Evolutionary conservation across 441 rosid genomes (phyloP).

Genomic region (Gossypium lobatum): DNA sequence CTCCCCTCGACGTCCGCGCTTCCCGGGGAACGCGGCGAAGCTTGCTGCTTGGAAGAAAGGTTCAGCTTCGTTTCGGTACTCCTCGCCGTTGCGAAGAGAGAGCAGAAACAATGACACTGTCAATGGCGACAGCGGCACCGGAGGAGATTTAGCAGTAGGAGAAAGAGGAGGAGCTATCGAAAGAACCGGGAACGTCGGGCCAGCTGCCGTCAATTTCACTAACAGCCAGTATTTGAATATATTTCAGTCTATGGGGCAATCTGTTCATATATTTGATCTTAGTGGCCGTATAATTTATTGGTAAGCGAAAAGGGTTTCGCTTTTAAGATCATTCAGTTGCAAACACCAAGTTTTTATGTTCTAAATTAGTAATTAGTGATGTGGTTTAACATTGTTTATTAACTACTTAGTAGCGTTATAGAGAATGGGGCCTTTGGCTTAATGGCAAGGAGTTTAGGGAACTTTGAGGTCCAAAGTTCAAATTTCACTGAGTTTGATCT

Average conservation of each 20-base stretch:
- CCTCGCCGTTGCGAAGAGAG: conserved; percentile 84
- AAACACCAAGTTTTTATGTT: background rate
- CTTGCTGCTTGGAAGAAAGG: conserved; percentile 44
- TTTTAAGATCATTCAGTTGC: background rate
- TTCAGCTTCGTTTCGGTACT: conserved; percentile 55
- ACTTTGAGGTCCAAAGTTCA: too few relatives aligned
- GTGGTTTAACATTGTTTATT: background rate
- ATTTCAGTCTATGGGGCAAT: conserved; percentile 88
- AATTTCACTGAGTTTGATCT: too few relatives aligned
- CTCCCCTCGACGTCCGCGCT: conserved; percentile 57
- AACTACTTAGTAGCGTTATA: background rate
- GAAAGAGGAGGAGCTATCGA: conserved; percentile 12
- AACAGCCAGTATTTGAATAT: conserved; percentile 76
- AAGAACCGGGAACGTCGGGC: conserved; percentile 29
- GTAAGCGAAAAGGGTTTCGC: conserved; percentile 31
- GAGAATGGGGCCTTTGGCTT: too few relatives aligned
- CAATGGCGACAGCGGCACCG: conserved; percentile 14
- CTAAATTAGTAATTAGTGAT: background rate
- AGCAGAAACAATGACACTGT: conserved; percentile 31
- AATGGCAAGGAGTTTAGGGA: too few relatives aligned
- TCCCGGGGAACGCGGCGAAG: conserved; percentile 18
- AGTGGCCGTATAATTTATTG: conserved; percentile 66
- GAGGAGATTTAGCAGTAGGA: background rate
- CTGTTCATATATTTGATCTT: conserved; percentile 73
- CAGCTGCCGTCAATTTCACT: conserved; percentile 53